Evolutionary conservation across 2,329 filamentous ascomycete species (phyloP).

Genomic region (Fusarium sp.): DNA sequence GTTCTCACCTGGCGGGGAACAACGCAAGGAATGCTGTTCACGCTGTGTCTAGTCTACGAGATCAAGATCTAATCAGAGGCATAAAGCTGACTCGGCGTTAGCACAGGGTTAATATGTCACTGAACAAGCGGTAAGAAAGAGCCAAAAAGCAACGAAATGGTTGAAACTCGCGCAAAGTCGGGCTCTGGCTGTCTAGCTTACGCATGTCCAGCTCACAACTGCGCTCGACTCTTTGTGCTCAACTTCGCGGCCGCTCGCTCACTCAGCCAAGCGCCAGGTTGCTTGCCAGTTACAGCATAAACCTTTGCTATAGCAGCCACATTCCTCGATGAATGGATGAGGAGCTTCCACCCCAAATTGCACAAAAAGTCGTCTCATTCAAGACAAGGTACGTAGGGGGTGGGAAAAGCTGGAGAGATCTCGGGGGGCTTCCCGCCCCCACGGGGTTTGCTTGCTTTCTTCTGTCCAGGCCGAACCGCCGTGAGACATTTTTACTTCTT

Average conservation of each 20-base stretch:
- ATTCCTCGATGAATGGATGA: not conserved
- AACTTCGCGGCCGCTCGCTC: not conserved
- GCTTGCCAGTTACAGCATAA: not conserved
- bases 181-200: not conserved
- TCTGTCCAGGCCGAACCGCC: not conserved
- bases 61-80: not conserved
- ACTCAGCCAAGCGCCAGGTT: not conserved
- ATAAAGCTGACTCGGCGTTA: not conserved
- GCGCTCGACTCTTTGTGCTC: not conserved
- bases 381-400: not conserved
- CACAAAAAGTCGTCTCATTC: not conserved
- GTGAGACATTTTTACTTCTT: not conserved
- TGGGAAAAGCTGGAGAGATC: not conserved
- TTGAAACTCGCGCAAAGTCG: not conserved
- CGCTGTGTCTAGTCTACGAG: not conserved
- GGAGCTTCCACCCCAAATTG: not conserved
- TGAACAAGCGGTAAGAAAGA: slow-evolving; percentile 2
- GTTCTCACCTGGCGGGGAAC: not conserved
- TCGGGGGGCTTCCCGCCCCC: not conserved
- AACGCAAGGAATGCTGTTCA: not conserved
- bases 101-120: not conserved
- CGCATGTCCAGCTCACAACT: not conserved
- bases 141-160: not conserved
- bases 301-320: not conserved
- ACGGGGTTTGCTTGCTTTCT: not conserved